Percentiles rank a stretch among this genome's conserved stretches.
phyloP scores from a whole-genome alignment of 805 yeast species.

The Metschnikowia orientalis region DNA sequence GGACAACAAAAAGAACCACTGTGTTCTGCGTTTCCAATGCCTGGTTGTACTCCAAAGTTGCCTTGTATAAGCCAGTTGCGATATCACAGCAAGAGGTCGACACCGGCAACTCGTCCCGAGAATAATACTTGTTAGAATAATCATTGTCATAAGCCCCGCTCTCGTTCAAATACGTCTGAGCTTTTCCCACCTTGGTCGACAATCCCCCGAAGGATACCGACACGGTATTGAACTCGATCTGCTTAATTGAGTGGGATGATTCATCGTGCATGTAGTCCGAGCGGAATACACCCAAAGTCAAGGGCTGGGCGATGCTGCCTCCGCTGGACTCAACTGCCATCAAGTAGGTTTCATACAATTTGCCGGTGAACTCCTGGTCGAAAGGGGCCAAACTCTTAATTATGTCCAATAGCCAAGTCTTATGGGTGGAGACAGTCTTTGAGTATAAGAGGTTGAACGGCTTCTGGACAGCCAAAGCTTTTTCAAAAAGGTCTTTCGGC shows the following conservation, averaged over 20 bases:
- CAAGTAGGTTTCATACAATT: slow-evolving; percentile 57
- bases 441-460: slow-evolving; percentile 73
- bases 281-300: slow-evolving; percentile 80
- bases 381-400: slow-evolving; percentile 50
- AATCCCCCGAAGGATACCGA: slow-evolving; percentile 94
- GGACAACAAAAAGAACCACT: slow-evolving; percentile 71
- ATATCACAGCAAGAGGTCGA: slow-evolving; percentile 61
- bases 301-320: slow-evolving; percentile 49
- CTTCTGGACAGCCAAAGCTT: slow-evolving; percentile 63
- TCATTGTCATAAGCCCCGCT: slow-evolving; percentile 51
- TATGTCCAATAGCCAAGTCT: slow-evolving; percentile 58
- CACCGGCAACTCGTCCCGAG: slow-evolving; percentile 52
- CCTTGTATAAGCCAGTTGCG: slow-evolving; percentile 67
- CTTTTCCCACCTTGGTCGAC: slow-evolving; percentile 69
- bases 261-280: slow-evolving; percentile 77
- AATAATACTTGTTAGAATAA: slow-evolving; percentile 40
- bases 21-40: slow-evolving; percentile 30
- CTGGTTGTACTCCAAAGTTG: slow-evolving; percentile 49
- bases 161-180: slow-evolving; percentile 64
- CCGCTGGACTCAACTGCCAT: slow-evolving; percentile 44
- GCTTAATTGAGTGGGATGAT: slow-evolving; percentile 57
- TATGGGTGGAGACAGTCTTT: slow-evolving; percentile 50
- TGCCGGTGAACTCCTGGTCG: slow-evolving; percentile 80
- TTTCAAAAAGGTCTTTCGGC: slow-evolving; percentile 60
- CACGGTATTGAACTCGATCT: slow-evolving; percentile 94